A percentile compares a stretch with the other conserved stretches of the same genome.
These are phyloP conservation scores for Theileria sp. DNA, from an alignment of 169 alveolate genomes.

Conservation along the genomic window DNA sequence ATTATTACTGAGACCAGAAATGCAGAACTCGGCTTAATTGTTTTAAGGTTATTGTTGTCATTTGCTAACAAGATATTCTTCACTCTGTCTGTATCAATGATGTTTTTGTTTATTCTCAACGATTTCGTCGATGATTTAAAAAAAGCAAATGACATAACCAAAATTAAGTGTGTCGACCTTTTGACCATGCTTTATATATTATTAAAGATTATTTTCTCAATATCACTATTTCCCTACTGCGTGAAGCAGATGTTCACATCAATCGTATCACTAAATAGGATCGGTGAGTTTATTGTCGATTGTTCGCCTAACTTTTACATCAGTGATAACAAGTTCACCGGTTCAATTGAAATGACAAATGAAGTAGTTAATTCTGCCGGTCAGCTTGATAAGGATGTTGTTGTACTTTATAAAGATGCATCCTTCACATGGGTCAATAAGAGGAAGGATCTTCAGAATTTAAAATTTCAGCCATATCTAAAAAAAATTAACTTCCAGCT, in stretches of 20 bases:
- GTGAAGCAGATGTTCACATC: constrained; percentile 27
- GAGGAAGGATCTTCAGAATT: background rate
- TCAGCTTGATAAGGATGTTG: constrained; percentile 11
- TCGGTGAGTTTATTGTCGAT: constrained; percentile 12
- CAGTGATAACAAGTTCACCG: constrained; percentile 15
- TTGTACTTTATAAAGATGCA: constrained; percentile 25
- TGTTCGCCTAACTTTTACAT: constrained; percentile 57
- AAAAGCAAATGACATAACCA: background rate
- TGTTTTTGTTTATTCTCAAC: constrained; percentile 17
- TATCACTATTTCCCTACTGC: constrained; percentile 32
- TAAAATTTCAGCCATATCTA: background rate
- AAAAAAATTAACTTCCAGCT: constrained; percentile 22
- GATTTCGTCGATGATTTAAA: constrained; percentile 22
- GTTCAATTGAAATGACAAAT: background rate
- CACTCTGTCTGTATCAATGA: constrained; percentile 14
- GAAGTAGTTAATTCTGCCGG: background rate
- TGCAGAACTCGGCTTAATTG: constrained; percentile 43
- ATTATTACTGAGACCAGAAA: constrained; percentile 27
- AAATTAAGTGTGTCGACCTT: constrained; percentile 14
- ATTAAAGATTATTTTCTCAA: constrained; percentile 21
- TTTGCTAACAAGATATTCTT: constrained; percentile 26
- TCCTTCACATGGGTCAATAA: constrained; percentile 34
- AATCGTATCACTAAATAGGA: constrained; percentile 26
- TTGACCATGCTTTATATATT: constrained; percentile 41
- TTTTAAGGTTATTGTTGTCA: constrained; percentile 13